Evolutionary conservation across 768 basidiomycete species (phyloP).

Genomic region (Phanerochaete carnosa): DNA sequence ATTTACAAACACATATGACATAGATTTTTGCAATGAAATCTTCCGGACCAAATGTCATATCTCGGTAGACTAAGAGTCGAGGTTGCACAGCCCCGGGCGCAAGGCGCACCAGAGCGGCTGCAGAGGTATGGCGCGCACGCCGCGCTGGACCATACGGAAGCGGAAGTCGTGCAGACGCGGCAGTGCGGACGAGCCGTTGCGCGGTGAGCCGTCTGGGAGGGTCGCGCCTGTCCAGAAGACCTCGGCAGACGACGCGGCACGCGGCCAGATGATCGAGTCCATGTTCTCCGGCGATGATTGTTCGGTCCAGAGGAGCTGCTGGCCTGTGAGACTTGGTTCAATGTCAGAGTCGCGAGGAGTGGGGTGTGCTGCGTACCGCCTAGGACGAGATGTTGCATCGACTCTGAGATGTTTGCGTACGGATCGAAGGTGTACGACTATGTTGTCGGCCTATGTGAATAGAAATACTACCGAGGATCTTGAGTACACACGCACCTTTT

Average conservation of each 20-base stretch:
- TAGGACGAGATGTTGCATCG: slow-evolving; percentile 53
- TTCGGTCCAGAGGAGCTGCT: slow-evolving; percentile 74
- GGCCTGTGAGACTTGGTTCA: slow-evolving; percentile 29
- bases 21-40: background rate
- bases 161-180: slow-evolving; percentile 65
- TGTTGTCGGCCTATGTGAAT: slow-evolving; percentile 8
- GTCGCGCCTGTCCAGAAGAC: slow-evolving; percentile 60
- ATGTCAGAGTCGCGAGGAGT: background rate
- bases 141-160: slow-evolving; percentile 61
- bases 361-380: slow-evolving; percentile 38
- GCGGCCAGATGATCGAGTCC: slow-evolving; percentile 72
- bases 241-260: slow-evolving; percentile 71
- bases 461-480: slow-evolving; percentile 5
- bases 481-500: slow-evolving; percentile 44
- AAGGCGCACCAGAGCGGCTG: slow-evolving; percentile 76
- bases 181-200: slow-evolving; percentile 39
- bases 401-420: slow-evolving; percentile 44
- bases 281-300: slow-evolving; percentile 66
- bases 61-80: background rate
- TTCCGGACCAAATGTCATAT: background rate
- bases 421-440: slow-evolving; percentile 74
- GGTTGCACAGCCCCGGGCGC: slow-evolving; percentile 54
- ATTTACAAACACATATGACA: background rate
- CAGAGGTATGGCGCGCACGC: slow-evolving; percentile 55
- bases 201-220: slow-evolving; percentile 21